Evolutionary conservation across 352 stramenopile species (phyloP).

Genomic region (Globisporangium sylvaticum): DNA sequence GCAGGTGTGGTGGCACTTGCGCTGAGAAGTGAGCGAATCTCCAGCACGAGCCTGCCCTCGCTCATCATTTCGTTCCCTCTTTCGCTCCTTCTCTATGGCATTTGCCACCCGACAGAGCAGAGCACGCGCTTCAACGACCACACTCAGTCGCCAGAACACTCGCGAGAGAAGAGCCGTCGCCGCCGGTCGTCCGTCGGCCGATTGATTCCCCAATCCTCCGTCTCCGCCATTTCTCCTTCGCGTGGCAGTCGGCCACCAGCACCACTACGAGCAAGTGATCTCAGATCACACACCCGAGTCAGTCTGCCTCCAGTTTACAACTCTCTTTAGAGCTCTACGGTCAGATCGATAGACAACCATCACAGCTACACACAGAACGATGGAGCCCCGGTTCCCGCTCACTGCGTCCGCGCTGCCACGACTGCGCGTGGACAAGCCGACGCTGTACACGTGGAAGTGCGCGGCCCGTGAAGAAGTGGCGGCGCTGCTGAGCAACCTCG

Average conservation of each 20-base stretch:
- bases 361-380: neutral
- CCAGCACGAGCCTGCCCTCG: no score
- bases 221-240: neutral
- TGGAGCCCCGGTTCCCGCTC: conserved; percentile 10
- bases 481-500: conserved; percentile 5
- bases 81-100: neutral
- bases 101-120: no score
- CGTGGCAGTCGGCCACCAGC: no score
- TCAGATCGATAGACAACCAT: no score
- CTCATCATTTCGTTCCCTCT: neutral
- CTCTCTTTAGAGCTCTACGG: no score
- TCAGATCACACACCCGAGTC: neutral
- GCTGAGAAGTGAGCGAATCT: neutral
- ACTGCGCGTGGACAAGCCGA: conserved; percentile 6
- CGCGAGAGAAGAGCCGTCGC: neutral
- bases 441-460: conserved; percentile 9
- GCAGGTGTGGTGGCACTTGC: neutral
- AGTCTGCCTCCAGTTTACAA: no score
- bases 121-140: no score
- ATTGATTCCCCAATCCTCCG: neutral
- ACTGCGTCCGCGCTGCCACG: neutral
- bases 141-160: no score
- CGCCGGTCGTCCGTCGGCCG: no score
- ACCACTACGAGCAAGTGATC: neutral
- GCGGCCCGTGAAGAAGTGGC: conserved; percentile 1